Evolutionary conservation across 495 filamentous ascomycete genomes (phyloP), one percentile per base, ranked within the genome.

Genomic region (Daldinia bambusicola): DNA sequence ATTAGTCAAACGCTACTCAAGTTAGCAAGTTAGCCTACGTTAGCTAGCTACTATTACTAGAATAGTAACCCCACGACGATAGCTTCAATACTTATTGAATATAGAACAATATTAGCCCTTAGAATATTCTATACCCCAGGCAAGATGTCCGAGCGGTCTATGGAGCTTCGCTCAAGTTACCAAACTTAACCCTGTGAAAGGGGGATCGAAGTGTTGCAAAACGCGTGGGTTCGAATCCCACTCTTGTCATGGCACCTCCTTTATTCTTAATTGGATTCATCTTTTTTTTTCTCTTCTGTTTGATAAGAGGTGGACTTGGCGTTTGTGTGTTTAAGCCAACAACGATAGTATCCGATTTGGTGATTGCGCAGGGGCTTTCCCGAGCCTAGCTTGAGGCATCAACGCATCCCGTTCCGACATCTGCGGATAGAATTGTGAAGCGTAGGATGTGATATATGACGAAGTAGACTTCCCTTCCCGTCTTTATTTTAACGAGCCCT

Each of bases 201-300:
- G 50, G 50, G 22, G 50, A 53, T 65, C 52, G 26, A 51, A 61
- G 55, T 62, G 60, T 38, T 48, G 60, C 45, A 62, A 53, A 48
- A 62, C 32, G 32, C 58, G 58, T 61, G 45, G 60, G 58, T 51
- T 61, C 58, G 43, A 61, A 61, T 53, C 60, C 45, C 32, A 53
- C 60, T 63, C 60, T 63, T 40, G 32, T 26, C 37, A 32, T 66
- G 13, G 13, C 14, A 14, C 26, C 13, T 32, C 2, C 22, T 26
- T 26, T 53, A 53, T 53, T 14, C 50, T 4, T 53, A 53, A 31
- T 16, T 16, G 50, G 30, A 53, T 53, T n/a, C 9, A 32, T 53
- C 4, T 53, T 53, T 53, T 53, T 53, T 12, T 20, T 14, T 1
- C 9, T 30, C 4, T 3, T 16, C 16, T 8, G 34, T 6, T 10